These are phyloP conservation scores for Achlya hypogyna DNA, from an alignment of 352 stramenopile species.

Conservation along the genomic window DNA sequence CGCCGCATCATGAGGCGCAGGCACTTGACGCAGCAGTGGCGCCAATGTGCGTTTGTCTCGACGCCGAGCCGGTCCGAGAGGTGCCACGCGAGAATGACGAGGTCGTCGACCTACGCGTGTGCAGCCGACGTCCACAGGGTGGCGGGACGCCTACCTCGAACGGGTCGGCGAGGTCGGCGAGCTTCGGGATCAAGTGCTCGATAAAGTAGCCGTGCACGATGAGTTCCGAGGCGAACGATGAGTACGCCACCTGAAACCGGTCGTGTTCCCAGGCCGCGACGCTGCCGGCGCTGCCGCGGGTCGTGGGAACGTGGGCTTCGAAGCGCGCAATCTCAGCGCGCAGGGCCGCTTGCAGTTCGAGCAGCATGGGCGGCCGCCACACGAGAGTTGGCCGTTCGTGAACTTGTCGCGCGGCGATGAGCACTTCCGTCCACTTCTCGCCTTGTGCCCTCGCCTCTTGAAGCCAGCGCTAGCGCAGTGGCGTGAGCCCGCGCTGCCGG, in stretches of 20 bases:
- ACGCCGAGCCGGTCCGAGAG: constrained; percentile 59
- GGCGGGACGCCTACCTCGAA: constrained; percentile 52
- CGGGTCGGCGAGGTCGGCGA: constrained; percentile 47
- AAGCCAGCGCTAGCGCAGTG: constrained; percentile 1
- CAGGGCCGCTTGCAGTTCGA: constrained; percentile 48
- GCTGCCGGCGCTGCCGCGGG: constrained; percentile 22
- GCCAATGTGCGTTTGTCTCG: constrained; percentile 49
- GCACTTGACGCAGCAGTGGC: constrained; percentile 50
- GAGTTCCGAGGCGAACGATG: constrained; percentile 61
- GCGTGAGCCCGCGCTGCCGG: not conserved
- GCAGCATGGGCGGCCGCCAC: constrained; percentile 56
- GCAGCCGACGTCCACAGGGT: not conserved
- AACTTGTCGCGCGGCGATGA: constrained; percentile 40
- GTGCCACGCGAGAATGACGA: constrained; percentile 70
- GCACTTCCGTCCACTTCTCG: constrained; percentile 63
- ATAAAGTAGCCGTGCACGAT: constrained; percentile 78
- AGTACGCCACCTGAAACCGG: constrained; percentile 70
- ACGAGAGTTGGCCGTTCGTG: constrained; percentile 67
- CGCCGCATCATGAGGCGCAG: constrained; percentile 58
- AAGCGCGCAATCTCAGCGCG: constrained; percentile 42
- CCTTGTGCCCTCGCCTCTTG: constrained; percentile 51
- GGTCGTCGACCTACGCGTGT: constrained; percentile 30
- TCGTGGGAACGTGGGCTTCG: constrained; percentile 26
- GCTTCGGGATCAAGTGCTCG: constrained; percentile 54
- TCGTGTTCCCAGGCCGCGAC: constrained; percentile 61